Base-by-base conservation (phyloP, 345 rosid genomes). In the Capsella bursapastoris region DNA sequence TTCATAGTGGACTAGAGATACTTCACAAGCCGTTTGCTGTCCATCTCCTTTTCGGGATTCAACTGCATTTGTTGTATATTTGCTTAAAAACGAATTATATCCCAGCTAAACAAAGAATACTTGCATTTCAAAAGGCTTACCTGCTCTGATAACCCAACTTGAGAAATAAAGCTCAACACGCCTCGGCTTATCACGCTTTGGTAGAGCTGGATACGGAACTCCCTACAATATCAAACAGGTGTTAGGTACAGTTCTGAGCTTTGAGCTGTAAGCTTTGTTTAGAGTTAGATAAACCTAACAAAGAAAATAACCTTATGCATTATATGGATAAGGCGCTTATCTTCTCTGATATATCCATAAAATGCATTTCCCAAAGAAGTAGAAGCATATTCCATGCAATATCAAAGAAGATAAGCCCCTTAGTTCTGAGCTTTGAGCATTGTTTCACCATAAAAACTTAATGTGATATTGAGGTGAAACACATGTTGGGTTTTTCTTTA, bases 11-110 rank as follows among this genome's bases (percentile, higher is more conserved):
- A 96, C 84, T 8, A 96, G 87, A 12, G 83, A 78, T 14, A 96
- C 97, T 86, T 92, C 98, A 69, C 97, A 92, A 3, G 99, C 98
- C 8, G 96, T 58, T 51, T 57, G 79, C 72, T 85, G 94, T 66
- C 98, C 99, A 68, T 92, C 98, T 69, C 96, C 88, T 83, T 84
- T 90, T 7, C 88, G 89, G 6, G 99, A 92, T 79, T 92, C 97
- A 80, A 92, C 99, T 92, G 85, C 76, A 76, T 11, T 47, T 32
- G 9, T 44, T 38, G 50, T 40, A 7, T 3, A 8, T 69, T 56
- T 40, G 57, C n/a, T 72, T 60, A 29, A 32, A 47, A 3, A 38
- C 60, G 37, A 61, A 37, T 10, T 15, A 4, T 38, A 35, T 3
- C 27, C 28, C 4, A 16, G 12, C 51, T 60, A 34, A 38, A 4